A percentile compares a stretch with the other conserved stretches of the same genome.
Evolutionary conservation across 495 filamentous ascomycete species (phyloP).

Genomic region (Trichoderma asperelloides): DNA sequence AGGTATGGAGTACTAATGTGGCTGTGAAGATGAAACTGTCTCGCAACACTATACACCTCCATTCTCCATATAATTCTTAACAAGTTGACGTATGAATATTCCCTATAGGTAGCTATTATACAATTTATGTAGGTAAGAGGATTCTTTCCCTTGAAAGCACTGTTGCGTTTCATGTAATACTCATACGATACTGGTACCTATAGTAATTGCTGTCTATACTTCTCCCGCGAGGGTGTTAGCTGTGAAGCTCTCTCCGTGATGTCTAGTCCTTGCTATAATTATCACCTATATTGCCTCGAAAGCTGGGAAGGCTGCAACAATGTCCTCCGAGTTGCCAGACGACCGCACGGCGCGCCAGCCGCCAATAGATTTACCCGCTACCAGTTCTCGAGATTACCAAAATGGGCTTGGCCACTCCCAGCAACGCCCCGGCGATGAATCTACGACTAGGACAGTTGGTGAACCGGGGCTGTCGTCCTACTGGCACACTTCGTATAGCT

Average conservation of each 20-base stretch:
- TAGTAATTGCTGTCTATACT: background rate
- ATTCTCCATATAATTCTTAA: no score
- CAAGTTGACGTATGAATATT: no score
- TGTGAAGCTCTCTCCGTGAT: background rate
- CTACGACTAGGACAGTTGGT: background rate
- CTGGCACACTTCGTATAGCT: constrained; percentile 1
- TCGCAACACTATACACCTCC: no score
- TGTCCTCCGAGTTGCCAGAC: background rate
- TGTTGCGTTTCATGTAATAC: background rate
- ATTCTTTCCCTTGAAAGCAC: no score
- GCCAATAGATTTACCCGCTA: background rate
- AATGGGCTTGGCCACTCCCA: background rate
- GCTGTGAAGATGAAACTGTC: no score
- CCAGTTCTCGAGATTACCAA: background rate
- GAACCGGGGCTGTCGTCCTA: background rate
- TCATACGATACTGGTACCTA: background rate
- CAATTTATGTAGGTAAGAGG: no score
- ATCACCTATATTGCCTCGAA: background rate
- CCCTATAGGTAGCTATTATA: no score
- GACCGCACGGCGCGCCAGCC: background rate
- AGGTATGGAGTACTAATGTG: no score
- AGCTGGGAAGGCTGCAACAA: background rate
- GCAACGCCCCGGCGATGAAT: background rate
- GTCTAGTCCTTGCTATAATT: background rate
- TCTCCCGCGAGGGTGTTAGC: background rate